Evolutionary conservation across 2,329 filamentous ascomycete species (phyloP).

Genomic region (Aureobasidium uvarum): DNA sequence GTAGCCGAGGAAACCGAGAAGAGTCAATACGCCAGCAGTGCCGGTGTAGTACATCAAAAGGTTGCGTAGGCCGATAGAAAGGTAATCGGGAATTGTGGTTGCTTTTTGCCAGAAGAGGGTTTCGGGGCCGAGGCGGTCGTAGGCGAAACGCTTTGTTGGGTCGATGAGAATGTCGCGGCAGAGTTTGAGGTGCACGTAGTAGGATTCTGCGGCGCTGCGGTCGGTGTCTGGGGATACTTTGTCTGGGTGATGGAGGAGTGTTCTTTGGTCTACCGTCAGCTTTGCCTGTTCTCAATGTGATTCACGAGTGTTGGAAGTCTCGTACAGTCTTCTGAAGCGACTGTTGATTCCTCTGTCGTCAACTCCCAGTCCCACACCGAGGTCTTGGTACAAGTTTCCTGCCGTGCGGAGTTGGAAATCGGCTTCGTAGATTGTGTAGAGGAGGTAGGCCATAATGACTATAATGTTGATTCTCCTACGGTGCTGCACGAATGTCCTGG

Average conservation of each 20-base stretch:
- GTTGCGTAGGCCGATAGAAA: constrained; percentile 63
- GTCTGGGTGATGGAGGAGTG: constrained; percentile 73
- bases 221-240: constrained; percentile 57
- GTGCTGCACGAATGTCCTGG: constrained; percentile 68
- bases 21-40: constrained; percentile 59
- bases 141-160: constrained; percentile 75
- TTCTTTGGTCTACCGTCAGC: constrained; percentile 35
- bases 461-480: constrained; percentile 78
- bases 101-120: constrained; percentile 65
- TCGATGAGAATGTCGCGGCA: constrained; percentile 81
- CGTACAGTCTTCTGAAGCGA: constrained; percentile 69
- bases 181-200: constrained; percentile 80
- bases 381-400: constrained; percentile 75
- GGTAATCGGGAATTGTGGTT: constrained; percentile 68
- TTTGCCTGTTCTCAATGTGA: too few species aligned
- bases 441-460: constrained; percentile 78
- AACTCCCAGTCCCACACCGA: constrained; percentile 67
- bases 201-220: constrained; percentile 46
- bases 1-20: constrained; percentile 64
- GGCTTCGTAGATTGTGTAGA: constrained; percentile 90
- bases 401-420: constrained; percentile 72
- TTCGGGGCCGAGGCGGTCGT: constrained; percentile 81
- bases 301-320: too few species aligned
- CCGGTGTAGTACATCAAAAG: constrained; percentile 61
- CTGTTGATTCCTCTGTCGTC: constrained; percentile 77